These are phyloP conservation scores for Quercus variabilis DNA, from an alignment of 306 rosid genomes.

Conservation along the genomic window DNA sequence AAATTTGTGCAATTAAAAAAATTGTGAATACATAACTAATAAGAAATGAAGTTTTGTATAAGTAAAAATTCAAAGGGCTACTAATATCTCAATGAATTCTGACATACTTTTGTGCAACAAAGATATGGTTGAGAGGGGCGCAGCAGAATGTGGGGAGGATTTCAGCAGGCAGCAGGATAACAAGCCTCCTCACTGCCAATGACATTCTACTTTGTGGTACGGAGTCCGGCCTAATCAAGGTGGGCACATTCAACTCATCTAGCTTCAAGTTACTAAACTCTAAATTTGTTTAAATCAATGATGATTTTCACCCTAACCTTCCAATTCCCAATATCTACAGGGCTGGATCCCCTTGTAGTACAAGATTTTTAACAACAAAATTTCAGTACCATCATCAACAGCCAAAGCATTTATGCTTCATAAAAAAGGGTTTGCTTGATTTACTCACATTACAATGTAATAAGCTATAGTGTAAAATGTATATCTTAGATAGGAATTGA, in stretches of 20 bases:
- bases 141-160: conserved; percentile 67
- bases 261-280: not conserved
- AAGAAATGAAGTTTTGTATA: not conserved
- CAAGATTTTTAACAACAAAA: conserved; percentile 15
- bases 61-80: not conserved
- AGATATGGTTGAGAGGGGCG: conserved; percentile 76
- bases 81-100: not conserved
- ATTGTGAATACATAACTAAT: not conserved
- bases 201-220: conserved; percentile 78
- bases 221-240: conserved; percentile 68
- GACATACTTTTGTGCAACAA: conserved; percentile 5
- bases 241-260: conserved; percentile 15
- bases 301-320: conserved; percentile 6
- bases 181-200: conserved; percentile 63
- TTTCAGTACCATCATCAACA: conserved; percentile 14
- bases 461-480: not conserved
- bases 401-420: conserved; percentile 4
- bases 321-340: conserved; percentile 35
- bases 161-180: conserved; percentile 79
- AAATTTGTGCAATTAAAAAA: too few species aligned
- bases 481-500: not conserved
- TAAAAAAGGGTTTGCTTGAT: conserved; percentile 13
- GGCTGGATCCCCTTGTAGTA: conserved; percentile 82
- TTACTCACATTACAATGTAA: not conserved
- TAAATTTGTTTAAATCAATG: not conserved